Evolutionary conservation across 2,329 filamentous ascomycete species (phyloP).

Genomic region (Stylonectria norvegica): DNA sequence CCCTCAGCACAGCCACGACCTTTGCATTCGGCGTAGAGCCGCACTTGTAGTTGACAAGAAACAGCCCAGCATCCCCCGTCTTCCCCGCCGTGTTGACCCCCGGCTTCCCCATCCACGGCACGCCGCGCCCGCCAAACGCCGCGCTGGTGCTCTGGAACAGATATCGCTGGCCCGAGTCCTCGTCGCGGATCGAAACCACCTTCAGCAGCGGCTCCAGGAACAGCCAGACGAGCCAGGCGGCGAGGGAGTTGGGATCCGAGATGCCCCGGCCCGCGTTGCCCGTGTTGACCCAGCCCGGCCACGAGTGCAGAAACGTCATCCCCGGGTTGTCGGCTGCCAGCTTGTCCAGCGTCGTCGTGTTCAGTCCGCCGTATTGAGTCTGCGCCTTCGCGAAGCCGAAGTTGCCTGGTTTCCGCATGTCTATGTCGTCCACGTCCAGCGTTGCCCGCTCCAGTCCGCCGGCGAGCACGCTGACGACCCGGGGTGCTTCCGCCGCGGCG

Average conservation of each 20-base stretch:
- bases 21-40: slow-evolving; percentile 32
- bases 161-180: slow-evolving; percentile 33
- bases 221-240: slow-evolving; percentile 31
- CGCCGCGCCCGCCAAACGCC: slow-evolving; percentile 33
- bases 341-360: slow-evolving; percentile 21
- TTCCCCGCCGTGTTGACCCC: slow-evolving; percentile 29
- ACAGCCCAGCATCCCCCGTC: slow-evolving; percentile 29
- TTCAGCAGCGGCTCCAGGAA: slow-evolving; percentile 31
- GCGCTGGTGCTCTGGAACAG: slow-evolving; percentile 36
- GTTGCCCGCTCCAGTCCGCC: slow-evolving; percentile 17
- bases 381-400: slow-evolving; percentile 24
- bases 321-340: slow-evolving; percentile 19
- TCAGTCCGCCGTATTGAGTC: slow-evolving; percentile 28
- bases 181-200: slow-evolving; percentile 27
- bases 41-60: slow-evolving; percentile 33
- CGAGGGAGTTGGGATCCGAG: slow-evolving; percentile 23
- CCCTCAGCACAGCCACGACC: slow-evolving; percentile 26
- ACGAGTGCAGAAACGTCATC: slow-evolving; percentile 28
- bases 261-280: slow-evolving; percentile 26
- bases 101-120: slow-evolving; percentile 29
- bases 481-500: slow-evolving; percentile 18
- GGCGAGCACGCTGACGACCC: slow-evolving; percentile 26
- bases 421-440: slow-evolving; percentile 25
- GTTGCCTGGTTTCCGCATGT: slow-evolving; percentile 26
- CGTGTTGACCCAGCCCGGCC: slow-evolving; percentile 29